Base-by-base conservation (phyloP, 1,284 basidiomycete species). In the Pseudozyma sp. region DNA sequence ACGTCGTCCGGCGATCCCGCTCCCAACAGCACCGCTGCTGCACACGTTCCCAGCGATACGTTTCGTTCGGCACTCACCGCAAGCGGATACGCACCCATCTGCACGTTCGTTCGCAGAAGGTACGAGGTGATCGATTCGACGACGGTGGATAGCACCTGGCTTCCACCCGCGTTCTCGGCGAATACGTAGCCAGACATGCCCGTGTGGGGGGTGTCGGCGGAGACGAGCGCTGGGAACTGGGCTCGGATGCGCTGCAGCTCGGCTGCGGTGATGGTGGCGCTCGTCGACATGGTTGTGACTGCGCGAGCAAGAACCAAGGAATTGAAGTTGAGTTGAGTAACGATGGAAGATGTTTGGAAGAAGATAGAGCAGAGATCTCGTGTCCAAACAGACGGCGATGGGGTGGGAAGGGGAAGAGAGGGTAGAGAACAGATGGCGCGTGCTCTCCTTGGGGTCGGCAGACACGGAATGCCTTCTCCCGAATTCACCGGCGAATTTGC, bases 81-180 rank as follows among this genome's bases (percentile, higher is more conserved):
- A 7, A 90, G 85, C 5, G 87, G 86, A 79, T 92, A 92, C 71
- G 69, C 58, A 58, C 90, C 90, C 44, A 92, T 88, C 80, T 92
- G 91, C 0, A 89, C 90, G 76, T 92, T 92, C 7, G 90, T 89
- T 82, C 89, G 88, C 19, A 88, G 64, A 19, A 92, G 87, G 75
- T 92, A 93, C 77, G 90, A 88, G 10, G 87, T 86, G 70, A 92
- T 88, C 39, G 87, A 85, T 57, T 89, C 86, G 46, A 89, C 88
- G 42, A 90, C 90, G 1, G 75, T 57, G 40, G 74, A 69, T 1
- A 84, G 73, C 59, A 83, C 83, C 81, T 92, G 91, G 3, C 90
- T 91, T 5, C 92, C 92, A 0, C 91, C 92, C 0, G 92, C 92
- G 75, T 92, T 93, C 84, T 92, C 92, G 9, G 87, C 91, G 77